Evolutionary conservation across 495 filamentous ascomycete species (phyloP).

Genomic region (Tuber borchii): DNA sequence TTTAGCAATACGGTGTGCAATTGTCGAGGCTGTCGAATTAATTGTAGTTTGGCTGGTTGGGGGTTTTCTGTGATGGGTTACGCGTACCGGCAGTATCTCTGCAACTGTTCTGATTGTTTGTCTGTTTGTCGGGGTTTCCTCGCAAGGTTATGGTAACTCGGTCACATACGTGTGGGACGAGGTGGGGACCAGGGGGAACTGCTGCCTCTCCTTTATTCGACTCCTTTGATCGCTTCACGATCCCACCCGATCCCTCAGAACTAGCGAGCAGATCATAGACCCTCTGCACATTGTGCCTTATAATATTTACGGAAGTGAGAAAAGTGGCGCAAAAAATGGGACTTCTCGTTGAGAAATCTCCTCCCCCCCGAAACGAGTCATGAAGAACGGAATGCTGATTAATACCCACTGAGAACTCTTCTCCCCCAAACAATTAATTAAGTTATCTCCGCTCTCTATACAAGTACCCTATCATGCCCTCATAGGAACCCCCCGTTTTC

Average conservation of each 20-base stretch:
- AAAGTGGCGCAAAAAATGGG: not conserved
- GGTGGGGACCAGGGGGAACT: not conserved
- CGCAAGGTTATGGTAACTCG: not conserved
- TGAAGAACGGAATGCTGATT: not conserved
- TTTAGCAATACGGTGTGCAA: not conserved
- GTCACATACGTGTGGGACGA: not conserved
- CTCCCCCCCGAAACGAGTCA: not conserved
- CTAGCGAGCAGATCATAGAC: not conserved
- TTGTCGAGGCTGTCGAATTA: not conserved
- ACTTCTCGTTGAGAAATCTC: not conserved
- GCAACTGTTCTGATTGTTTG: not conserved
- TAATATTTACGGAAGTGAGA: not conserved
- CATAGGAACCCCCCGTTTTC: not conserved
- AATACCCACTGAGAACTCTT: not conserved
- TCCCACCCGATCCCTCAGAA: not conserved
- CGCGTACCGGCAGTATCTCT: not conserved
- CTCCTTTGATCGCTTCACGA: not conserved
- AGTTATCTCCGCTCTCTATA: not conserved
- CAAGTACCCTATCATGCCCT: too few relatives aligned
- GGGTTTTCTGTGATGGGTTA: not conserved
- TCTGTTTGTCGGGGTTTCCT: not conserved
- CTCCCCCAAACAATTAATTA: not conserved
- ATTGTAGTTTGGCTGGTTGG: not conserved
- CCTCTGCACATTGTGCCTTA: not conserved
- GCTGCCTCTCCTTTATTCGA: not conserved